phyloP scores from a whole-genome alignment of 495 filamentous ascomycete genomes.

The Rhypophila decipiens region DNA sequence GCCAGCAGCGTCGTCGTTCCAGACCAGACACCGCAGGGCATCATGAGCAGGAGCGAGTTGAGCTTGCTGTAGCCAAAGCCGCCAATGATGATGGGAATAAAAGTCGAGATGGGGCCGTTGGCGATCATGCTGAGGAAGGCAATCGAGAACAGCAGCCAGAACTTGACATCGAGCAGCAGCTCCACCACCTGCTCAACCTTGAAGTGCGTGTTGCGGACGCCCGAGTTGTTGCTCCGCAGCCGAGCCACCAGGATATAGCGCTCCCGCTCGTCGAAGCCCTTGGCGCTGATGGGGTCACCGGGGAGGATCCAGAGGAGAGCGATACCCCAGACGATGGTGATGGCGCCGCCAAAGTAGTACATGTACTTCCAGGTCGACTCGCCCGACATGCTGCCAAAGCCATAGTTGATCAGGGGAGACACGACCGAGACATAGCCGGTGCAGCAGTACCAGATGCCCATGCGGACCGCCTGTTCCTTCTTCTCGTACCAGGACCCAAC shows the following conservation, averaged over 20 bases:
- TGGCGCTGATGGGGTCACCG: slow-evolving; percentile 31
- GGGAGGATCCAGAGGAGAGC: slow-evolving; percentile 34
- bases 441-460: slow-evolving; percentile 38
- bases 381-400: slow-evolving; percentile 41
- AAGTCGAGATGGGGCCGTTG: slow-evolving; percentile 37
- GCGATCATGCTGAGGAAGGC: slow-evolving; percentile 38
- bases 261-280: slow-evolving; percentile 32
- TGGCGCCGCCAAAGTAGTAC: slow-evolving; percentile 32
- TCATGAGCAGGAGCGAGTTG: slow-evolving; percentile 37
- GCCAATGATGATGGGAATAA: slow-evolving; percentile 31
- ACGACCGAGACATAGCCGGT: slow-evolving; percentile 43
- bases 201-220: slow-evolving; percentile 36
- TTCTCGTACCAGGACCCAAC: slow-evolving; percentile 41
- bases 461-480: slow-evolving; percentile 39
- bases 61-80: slow-evolving; percentile 40
- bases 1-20: slow-evolving; percentile 28
- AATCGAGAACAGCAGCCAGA: slow-evolving; percentile 32
- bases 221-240: slow-evolving; percentile 32
- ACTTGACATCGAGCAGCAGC: slow-evolving; percentile 34
- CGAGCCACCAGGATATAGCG: slow-evolving; percentile 35
- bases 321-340: slow-evolving; percentile 35
- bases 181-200: slow-evolving; percentile 44
- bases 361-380: slow-evolving; percentile 36
- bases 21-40: slow-evolving; percentile 35
- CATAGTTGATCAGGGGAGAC: slow-evolving; percentile 44